Conservation (phyloP, 306 rosid genomes). For the Dicorynia guianensis region DNA sequence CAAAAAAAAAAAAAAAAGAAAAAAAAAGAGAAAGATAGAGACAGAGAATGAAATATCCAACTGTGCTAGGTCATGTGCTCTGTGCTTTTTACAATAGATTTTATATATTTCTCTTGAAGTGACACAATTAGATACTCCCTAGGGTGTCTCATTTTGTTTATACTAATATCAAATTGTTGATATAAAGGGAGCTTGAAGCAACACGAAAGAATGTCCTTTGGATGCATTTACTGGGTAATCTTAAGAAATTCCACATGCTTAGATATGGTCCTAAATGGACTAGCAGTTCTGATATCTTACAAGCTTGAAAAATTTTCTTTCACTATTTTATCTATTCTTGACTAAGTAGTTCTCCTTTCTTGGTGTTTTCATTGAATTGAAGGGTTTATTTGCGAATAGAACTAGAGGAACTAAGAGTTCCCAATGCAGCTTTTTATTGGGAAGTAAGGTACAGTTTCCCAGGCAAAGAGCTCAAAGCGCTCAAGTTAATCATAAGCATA, state of each 20-base stretch:
- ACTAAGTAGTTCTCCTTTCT: background rate
- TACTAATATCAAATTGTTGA: background rate
- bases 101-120: background rate
- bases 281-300: background rate
- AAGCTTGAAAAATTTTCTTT: background rate
- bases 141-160: background rate
- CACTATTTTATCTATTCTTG: background rate
- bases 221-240: background rate
- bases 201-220: background rate
- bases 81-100: background rate
- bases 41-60: background rate
- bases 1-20: background rate
- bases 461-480: conserved; percentile 55
- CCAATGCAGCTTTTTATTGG: conserved; percentile 73
- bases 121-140: background rate
- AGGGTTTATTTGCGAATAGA: conserved; percentile 69
- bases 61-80: background rate
- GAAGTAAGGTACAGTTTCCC: conserved; percentile 60
- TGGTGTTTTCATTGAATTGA: conserved; percentile 30
- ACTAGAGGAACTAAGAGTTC: conserved; percentile 63
- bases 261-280: background rate
- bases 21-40: too few species aligned
- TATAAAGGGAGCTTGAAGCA: background rate
- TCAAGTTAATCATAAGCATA: conserved; percentile 39
- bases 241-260: background rate